phyloP scores from a whole-genome alignment of 2,329 filamentous ascomycete genomes.

The Lecanosticta acicola region DNA sequence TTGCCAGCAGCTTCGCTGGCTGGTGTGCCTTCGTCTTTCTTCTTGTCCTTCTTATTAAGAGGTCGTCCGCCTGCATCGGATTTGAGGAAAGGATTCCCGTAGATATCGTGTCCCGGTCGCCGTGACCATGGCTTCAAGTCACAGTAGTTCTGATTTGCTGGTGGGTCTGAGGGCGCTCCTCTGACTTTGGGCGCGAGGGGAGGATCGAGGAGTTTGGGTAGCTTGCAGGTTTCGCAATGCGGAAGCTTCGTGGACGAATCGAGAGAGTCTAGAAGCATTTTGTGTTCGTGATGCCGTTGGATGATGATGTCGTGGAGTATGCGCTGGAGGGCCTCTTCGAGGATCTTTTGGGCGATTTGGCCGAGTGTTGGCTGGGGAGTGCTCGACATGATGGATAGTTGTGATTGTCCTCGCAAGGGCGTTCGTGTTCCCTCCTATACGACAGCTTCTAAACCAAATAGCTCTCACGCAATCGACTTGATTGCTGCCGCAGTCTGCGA shows the following conservation, averaged over 20 bases:
- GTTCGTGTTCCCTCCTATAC: not conserved
- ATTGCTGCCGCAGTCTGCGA: too few species aligned
- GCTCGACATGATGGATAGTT: slow-evolving; percentile 1
- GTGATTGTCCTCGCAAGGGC: not conserved
- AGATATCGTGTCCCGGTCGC: slow-evolving; percentile 71
- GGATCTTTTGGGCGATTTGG: slow-evolving; percentile 52
- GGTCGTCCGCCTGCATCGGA: slow-evolving; percentile 51
- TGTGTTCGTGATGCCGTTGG: slow-evolving; percentile 72
- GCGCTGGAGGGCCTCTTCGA: slow-evolving; percentile 72
- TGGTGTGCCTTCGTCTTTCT: slow-evolving; percentile 43
- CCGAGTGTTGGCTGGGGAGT: slow-evolving; percentile 12
- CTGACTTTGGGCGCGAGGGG: slow-evolving; percentile 48
- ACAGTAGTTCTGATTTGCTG: slow-evolving; percentile 58
- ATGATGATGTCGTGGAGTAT: slow-evolving; percentile 69
- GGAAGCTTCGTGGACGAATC: slow-evolving; percentile 67
- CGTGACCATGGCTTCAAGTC: slow-evolving; percentile 73
- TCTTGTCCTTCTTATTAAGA: slow-evolving; percentile 63
- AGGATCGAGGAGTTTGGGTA: slow-evolving; percentile 67
- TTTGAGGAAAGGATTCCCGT: slow-evolving; percentile 73
- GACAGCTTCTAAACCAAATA: too few species aligned
- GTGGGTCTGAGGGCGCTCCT: slow-evolving; percentile 35
- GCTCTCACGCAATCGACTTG: too few species aligned
- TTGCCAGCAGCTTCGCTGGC: slow-evolving; percentile 39
- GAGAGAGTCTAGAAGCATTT: slow-evolving; percentile 68
- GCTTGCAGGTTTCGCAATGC: slow-evolving; percentile 66